Evolutionary conservation across 176 grass and related monocot genomes (phyloP).

Genomic region (Tuctoria greenei): DNA sequence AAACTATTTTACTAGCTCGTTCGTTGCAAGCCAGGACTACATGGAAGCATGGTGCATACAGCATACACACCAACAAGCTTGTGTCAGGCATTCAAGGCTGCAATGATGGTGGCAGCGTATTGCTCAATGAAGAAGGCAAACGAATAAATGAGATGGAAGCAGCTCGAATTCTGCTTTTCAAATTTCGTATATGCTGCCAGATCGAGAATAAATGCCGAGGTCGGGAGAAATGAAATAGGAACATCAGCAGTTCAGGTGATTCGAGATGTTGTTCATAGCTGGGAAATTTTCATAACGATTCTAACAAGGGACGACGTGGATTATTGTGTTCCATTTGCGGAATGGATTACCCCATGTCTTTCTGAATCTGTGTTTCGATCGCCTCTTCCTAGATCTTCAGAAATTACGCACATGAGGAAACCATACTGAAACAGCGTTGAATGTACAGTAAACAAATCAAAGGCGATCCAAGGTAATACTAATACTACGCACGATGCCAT

Average conservation of each 20-base stretch:
- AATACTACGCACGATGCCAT: slow-evolving; percentile 10
- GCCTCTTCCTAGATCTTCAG: background rate
- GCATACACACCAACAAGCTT: slow-evolving; percentile 36
- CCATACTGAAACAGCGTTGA: slow-evolving; percentile 10
- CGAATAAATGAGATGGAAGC: slow-evolving; percentile 24
- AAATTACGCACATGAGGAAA: slow-evolving; percentile 10
- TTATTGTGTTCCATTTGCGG: too few species aligned
- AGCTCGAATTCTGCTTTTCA: slow-evolving; percentile 30
- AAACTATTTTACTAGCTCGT: slow-evolving; percentile 21
- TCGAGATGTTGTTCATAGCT: background rate
- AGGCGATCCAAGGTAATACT: background rate
- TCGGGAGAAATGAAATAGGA: background rate
- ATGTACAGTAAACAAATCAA: slow-evolving; percentile 28
- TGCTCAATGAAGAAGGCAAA: slow-evolving; percentile 23
- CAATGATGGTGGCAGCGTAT: slow-evolving; percentile 40
- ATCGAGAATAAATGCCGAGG: slow-evolving; percentile 24
- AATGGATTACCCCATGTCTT: background rate
- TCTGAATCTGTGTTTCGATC: background rate
- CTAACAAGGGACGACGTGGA: too few species aligned
- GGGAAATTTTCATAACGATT: too few species aligned
- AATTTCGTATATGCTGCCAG: slow-evolving; percentile 25
- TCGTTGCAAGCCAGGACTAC: background rate
- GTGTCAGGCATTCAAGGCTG: slow-evolving; percentile 42
- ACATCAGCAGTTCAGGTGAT: background rate
- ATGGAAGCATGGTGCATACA: too few species aligned